Base-by-base conservation (phyloP, 768 basidiomycete species). In the Pisolithus sp. region DNA sequence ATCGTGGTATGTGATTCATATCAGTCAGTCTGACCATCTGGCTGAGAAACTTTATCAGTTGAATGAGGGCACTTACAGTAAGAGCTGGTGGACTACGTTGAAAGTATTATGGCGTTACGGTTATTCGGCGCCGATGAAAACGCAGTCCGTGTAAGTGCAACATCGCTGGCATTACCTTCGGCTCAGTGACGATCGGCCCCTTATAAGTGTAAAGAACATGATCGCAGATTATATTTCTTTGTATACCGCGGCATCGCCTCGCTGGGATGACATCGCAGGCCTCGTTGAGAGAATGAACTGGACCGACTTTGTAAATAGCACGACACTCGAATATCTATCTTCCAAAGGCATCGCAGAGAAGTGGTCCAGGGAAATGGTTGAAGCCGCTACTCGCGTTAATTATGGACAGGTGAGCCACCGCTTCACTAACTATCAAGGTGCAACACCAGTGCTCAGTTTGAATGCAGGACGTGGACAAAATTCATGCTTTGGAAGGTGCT, bases 81-180 rank as follows among this genome's bases (percentile, higher is more conserved):
- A 67, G 42, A 62, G 60, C 13, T 91, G 85, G 84, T 86, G 82
- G 83, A 82, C 85, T 58, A 83, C 79, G 2, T 63, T 85, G 34
- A 89, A 86, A 66, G 67, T 88, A 6, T 53, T 94, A 17, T 85
- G 85, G 81, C 76, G 89, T 58, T 95, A 89, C 64, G 93, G 89
- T 3, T 73, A 77, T 53, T 59, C 73, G 9, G 75, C 85, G 17
- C 85, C 86, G 0, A 72, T 67, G 46, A 76, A 76, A 31, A 80
- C 81, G 0, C 73, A 83, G 50, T 65, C 71, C 30, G 68, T 83
- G 83, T 85, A 59, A 65, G 75, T 63, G n/a, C 21, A 8, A 37
- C 17, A 31, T 13, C 15, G 13, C 15, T 12, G 37, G 7, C 34
- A 39, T 13, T 30, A 34, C 9, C 2, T 28, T 28, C 40, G 37